These are phyloP conservation scores for Diaporthe vaccinii DNA, from an alignment of 2,329 filamentous ascomycete genomes.

Conservation along the genomic window DNA sequence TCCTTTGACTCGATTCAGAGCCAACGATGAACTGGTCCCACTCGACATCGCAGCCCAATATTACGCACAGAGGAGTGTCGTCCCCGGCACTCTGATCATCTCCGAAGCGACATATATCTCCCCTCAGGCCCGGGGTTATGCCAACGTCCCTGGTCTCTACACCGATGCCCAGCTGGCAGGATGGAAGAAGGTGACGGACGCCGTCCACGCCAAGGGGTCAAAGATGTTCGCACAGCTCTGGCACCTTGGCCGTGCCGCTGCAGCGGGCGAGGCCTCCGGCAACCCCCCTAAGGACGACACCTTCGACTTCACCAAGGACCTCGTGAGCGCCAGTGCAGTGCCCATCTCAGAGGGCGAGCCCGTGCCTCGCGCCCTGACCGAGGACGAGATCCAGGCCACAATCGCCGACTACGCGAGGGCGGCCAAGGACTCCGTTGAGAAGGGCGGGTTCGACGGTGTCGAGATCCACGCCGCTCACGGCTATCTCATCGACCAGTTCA, in stretches of 20 bases:
- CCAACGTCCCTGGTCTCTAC: slow-evolving; percentile 70
- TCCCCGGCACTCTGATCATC: slow-evolving; percentile 64
- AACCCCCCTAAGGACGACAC: slow-evolving; percentile 52
- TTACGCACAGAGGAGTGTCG: slow-evolving; percentile 49
- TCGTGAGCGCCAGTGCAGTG: slow-evolving; percentile 58
- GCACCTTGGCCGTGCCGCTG: slow-evolving; percentile 70
- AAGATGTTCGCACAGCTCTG: slow-evolving; percentile 76
- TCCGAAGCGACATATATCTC: slow-evolving; percentile 70
- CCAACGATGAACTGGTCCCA: slow-evolving; percentile 54
- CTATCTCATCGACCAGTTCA: slow-evolving; percentile 76
- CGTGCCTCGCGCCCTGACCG: slow-evolving; percentile 74
- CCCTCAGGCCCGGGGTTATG: slow-evolving; percentile 59
- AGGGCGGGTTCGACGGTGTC: slow-evolving; percentile 77
- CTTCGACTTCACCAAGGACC: slow-evolving; percentile 46
- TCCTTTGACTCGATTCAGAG: slow-evolving; percentile 69
- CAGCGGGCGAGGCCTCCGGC: slow-evolving; percentile 53
- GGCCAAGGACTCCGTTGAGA: slow-evolving; percentile 67
- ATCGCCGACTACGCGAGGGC: slow-evolving; percentile 72
- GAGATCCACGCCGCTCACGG: slow-evolving; percentile 71
- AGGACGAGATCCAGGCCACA: slow-evolving; percentile 74
- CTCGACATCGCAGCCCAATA: slow-evolving; percentile 44
- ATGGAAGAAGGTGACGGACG: slow-evolving; percentile 73
- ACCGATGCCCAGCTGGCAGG: slow-evolving; percentile 67
- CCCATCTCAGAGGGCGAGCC: slow-evolving; percentile 61
- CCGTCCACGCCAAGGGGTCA: slow-evolving; percentile 72